These are phyloP conservation scores for Aspergillus hiratsukae DNA, from an alignment of 2,329 filamentous ascomycete genomes.

Conservation along the genomic window DNA sequence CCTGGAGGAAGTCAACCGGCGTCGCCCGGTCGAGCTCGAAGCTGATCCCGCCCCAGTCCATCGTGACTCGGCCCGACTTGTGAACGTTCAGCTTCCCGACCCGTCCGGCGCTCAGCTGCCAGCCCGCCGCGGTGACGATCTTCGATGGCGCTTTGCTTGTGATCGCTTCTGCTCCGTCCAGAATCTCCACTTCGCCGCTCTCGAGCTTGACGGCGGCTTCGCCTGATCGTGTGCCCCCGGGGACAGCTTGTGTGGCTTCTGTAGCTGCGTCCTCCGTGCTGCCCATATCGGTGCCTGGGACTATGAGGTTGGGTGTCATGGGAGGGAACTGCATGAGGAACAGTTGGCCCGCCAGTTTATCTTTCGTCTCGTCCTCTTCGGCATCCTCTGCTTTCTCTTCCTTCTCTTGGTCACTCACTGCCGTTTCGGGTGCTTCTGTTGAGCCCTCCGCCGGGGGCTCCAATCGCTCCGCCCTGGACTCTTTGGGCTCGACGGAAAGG, in stretches of 20 bases:
- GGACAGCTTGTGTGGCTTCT: not conserved
- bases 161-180: constrained; percentile 16
- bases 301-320: constrained; percentile 53
- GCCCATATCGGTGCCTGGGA: constrained; percentile 25
- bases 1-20: constrained; percentile 56
- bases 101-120: constrained; percentile 47
- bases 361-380: constrained; percentile 30
- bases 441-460: constrained; percentile 2
- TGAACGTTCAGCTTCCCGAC: constrained; percentile 61
- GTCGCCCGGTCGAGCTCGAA: constrained; percentile 56
- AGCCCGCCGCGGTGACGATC: constrained; percentile 38
- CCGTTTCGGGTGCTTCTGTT: constrained; percentile 10
- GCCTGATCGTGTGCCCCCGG: constrained; percentile 3
- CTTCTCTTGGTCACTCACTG: constrained; percentile 12
- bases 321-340: constrained; percentile 64
- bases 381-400: constrained; percentile 19
- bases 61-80: constrained; percentile 56
- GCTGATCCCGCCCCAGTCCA: constrained; percentile 60
- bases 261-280: constrained; percentile 8
- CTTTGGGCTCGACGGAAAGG: constrained; percentile 24
- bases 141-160: constrained; percentile 19
- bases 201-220: constrained; percentile 27
- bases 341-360: constrained; percentile 49
- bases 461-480: constrained; percentile 12
- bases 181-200: constrained; percentile 27